Conservation (phyloP, 305 asterid genomes). For the Ilex paraguariensis region DNA sequence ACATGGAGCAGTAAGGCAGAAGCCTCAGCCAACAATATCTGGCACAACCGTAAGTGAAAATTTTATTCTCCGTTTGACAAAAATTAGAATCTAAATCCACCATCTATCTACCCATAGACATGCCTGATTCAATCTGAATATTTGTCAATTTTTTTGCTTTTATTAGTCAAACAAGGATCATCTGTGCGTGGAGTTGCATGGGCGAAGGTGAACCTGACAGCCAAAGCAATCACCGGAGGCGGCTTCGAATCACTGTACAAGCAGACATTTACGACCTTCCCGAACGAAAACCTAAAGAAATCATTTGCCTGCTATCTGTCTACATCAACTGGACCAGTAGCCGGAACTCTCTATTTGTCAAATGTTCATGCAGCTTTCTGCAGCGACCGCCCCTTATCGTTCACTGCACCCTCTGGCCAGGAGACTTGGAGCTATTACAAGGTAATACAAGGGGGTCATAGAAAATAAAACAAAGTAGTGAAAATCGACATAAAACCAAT, state of each 20-base stretch:
- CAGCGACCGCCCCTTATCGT: no score
- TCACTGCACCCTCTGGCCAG: no score
- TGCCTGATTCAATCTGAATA: no score
- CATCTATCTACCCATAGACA: no score
- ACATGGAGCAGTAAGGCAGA: neutral
- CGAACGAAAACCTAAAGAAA: slow-evolving; percentile 33
- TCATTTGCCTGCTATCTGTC: slow-evolving; percentile 37
- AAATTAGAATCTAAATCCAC: no score
- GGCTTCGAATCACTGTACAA: slow-evolving; percentile 42
- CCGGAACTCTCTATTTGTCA: slow-evolving; percentile 36
- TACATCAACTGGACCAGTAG: slow-evolving; percentile 43
- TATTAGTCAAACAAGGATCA: slow-evolving; percentile 35
- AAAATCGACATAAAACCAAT: no score
- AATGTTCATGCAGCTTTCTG: slow-evolving; percentile 15
- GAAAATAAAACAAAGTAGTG: no score
- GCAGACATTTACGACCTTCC: slow-evolving; percentile 28
- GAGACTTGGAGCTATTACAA: no score
- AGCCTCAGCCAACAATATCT: neutral
- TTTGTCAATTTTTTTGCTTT: neutral
- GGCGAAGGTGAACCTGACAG: slow-evolving; percentile 42
- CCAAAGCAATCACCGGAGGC: slow-evolving; percentile 43
- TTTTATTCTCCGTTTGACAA: neutral
- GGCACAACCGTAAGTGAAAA: neutral
- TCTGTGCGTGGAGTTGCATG: slow-evolving; percentile 41
- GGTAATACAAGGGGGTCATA: no score